Base-by-base conservation (phyloP, 148 eudicot species). In the Chenopodium album region DNA sequence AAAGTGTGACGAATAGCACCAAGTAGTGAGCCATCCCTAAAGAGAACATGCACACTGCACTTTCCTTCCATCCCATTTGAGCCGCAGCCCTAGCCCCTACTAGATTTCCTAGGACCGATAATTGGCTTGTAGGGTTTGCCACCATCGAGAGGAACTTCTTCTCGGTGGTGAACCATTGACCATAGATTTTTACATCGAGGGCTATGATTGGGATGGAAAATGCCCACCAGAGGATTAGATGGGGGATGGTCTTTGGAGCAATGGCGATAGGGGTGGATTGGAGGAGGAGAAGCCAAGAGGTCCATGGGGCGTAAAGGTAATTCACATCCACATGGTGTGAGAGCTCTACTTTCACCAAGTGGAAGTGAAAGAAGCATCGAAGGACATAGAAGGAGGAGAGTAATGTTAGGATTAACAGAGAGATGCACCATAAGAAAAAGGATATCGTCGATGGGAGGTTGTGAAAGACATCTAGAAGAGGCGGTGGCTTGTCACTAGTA, bases 161-260 rank as follows among this genome's bases (percentile, higher is more conserved):
- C 71, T 88, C 90, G 0, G 90, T 85, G 4, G 93, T 91, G 82
- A 91, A 89, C 91, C 92, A 91, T 83, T 91, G 93, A 3, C 93
- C 93, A 31, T 89, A 91, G n/a, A 89, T 80, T 77, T 91, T 91
- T 48, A 89, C 82, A 80, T 91, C 93, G 11, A 91, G 89, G 47
- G 81, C 77, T 71, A 91, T 75, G 34, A 91, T 81, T 0, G 93
- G 93, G 26, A 88, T 70, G 13, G 88, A 77, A 67, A 89, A 85
- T 9, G 75, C 46, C 89, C 89, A 86, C 89, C 90, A 89, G 19
- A 89, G 79, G 20, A 81, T 71, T 46, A 83, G 82, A 59, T 83
- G 84, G 0, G 82, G 63, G 46, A 8, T 11, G 0, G 62, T 72
- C 7, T 79, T 77, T 32, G 85, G 80, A 19, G 73, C 41, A 13